These are phyloP conservation scores for Cladophialophora immunda DNA, from an alignment of 2,329 filamentous ascomycete species.

Conservation along the genomic window DNA sequence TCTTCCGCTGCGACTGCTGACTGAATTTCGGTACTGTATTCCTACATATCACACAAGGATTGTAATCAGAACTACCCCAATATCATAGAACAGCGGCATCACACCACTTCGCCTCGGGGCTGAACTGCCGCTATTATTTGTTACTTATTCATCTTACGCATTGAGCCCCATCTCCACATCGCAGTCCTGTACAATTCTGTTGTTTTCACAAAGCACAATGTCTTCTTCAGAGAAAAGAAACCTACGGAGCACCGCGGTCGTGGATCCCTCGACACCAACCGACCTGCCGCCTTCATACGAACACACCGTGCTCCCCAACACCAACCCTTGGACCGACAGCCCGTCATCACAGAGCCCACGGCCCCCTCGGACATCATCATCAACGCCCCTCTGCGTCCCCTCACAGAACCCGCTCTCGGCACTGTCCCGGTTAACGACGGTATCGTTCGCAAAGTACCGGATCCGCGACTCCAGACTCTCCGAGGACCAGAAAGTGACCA, in stretches of 20 bases:
- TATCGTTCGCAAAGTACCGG: conserved; percentile 43
- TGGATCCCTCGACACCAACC: conserved; percentile 4
- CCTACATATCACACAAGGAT: conserved; percentile 1
- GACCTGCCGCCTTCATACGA: conserved; percentile 37
- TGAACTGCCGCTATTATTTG: not conserved
- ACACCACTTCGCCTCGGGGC: not conserved
- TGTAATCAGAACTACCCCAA: not conserved
- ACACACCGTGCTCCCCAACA: conserved; percentile 20
- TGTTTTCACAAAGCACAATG: conserved; percentile 6
- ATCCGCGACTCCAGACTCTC: conserved; percentile 41
- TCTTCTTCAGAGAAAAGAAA: conserved; percentile 24
- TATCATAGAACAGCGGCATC: not conserved
- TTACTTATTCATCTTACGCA: not conserved
- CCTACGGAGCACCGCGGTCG: not conserved
- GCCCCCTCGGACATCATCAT: not conserved
- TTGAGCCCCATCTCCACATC: not conserved
- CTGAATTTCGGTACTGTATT: not conserved
- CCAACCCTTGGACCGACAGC: conserved; percentile 19
- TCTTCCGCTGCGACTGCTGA: not conserved
- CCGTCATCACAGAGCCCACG: conserved; percentile 7
- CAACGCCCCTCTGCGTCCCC: conserved; percentile 6
- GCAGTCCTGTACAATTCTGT: not conserved
- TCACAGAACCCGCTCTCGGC: conserved; percentile 34
- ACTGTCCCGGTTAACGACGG: conserved; percentile 35
- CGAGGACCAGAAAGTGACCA: conserved; percentile 41